Percentiles rank a stretch among this genome's conserved stretches.
Evolutionary conservation across 192 early-diverging fungal species (phyloP).

Genomic region (Thoreauomyces humboldtii): DNA sequence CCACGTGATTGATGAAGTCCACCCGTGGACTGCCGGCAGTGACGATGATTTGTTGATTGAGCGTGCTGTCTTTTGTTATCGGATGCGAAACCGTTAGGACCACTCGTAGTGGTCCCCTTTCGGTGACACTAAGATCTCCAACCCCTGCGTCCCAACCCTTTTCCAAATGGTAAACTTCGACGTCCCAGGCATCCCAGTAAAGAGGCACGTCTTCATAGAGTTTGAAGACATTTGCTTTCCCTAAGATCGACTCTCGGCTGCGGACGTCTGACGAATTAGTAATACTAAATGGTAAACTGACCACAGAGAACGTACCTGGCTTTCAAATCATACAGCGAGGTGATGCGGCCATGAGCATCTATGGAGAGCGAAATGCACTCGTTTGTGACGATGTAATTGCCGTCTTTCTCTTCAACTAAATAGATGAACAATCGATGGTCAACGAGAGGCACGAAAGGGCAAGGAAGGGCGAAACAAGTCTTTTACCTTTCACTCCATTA

Average conservation of each 20-base stretch:
- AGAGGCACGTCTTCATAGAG: slow-evolving; percentile 86
- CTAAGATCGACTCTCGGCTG: no score
- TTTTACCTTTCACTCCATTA: no score
- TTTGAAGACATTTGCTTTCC: slow-evolving; percentile 67
- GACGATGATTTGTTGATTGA: slow-evolving; percentile 77
- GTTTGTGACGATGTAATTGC: slow-evolving; percentile 68
- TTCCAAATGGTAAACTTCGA: slow-evolving; percentile 90
- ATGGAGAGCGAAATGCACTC: slow-evolving; percentile 68
- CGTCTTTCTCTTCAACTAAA: background rate
- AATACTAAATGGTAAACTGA: no score
- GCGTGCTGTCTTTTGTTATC: slow-evolving; percentile 62
- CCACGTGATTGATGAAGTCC: slow-evolving; percentile 85
- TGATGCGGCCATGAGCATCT: slow-evolving; percentile 69
- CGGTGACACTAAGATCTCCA: slow-evolving; percentile 59
- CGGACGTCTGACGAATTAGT: no score
- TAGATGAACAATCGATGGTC: no score
- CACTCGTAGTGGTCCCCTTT: slow-evolving; percentile 79
- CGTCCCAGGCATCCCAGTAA: slow-evolving; percentile 83
- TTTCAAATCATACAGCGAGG: no score
- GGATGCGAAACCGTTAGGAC: slow-evolving; percentile 66
- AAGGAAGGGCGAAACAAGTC: no score
- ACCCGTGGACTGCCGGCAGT: slow-evolving; percentile 67
- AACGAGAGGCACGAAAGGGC: no score
- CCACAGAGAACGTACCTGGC: no score
- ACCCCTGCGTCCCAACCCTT: slow-evolving; percentile 66